Percentiles rank a stretch among this genome's conserved stretches.
Evolutionary conservation across 164 flowering plant species (phyloP).

Genomic region (Umbellularia californica): DNA sequence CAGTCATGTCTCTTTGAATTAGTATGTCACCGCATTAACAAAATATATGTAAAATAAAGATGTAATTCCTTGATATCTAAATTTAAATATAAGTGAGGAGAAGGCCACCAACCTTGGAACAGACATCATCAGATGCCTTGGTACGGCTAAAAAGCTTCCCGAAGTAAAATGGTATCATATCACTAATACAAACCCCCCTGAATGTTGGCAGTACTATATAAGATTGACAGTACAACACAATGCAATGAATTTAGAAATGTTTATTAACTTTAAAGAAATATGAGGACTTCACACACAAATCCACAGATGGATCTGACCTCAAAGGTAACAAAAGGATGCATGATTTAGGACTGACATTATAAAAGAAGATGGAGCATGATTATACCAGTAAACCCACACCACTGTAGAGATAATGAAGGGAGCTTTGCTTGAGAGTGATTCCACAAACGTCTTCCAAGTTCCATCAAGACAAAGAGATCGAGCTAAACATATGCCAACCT

Average conservation of each 20-base stretch:
- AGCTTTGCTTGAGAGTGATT: constrained; percentile 66
- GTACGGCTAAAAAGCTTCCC: constrained; percentile 68
- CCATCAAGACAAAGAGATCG: constrained; percentile 64
- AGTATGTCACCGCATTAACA: not conserved
- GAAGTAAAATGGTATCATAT: constrained; percentile 77
- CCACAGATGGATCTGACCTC: no score
- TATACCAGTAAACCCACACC: constrained; percentile 84
- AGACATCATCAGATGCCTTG: constrained; percentile 64
- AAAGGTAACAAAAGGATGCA: no score
- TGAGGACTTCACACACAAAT: no score
- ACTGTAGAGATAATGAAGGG: constrained; percentile 71
- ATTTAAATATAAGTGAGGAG: constrained; percentile 2
- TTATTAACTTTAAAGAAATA: no score
- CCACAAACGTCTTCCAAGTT: constrained; percentile 63
- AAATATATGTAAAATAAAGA: not conserved
- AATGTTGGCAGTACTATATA: constrained; percentile 9
- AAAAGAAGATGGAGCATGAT: constrained; percentile 8
- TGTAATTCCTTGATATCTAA: not conserved
- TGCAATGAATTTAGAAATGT: not conserved
- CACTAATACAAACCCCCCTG: constrained; percentile 92
- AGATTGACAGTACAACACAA: constrained; percentile 9
- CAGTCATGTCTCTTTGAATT: not conserved
- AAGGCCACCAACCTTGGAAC: constrained; percentile 60
- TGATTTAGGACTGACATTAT: no score
- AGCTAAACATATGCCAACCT: constrained; percentile 76